A percentile compares a stretch with the other conserved stretches of the same genome.
phyloP scores from a whole-genome alignment of 345 rosid species.

The Aquilaria yunnanensis region DNA sequence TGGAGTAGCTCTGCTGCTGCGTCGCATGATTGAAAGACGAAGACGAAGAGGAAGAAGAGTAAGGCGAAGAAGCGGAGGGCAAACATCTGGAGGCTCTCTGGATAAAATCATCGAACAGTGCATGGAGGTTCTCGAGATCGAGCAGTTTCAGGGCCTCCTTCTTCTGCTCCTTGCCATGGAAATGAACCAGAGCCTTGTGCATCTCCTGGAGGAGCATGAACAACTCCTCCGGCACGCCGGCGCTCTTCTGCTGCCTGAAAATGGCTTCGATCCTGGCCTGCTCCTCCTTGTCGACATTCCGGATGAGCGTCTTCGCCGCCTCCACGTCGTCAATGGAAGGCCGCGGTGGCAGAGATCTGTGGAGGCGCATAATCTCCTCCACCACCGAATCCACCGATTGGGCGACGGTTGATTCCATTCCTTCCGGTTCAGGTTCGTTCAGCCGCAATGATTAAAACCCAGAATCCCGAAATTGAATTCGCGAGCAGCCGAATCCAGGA shows the following conservation, averaged over 20 bases:
- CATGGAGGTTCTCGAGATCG: slow-evolving; percentile 69
- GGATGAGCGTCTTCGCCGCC: slow-evolving; percentile 59
- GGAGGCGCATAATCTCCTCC: slow-evolving; percentile 84
- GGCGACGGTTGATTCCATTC: slow-evolving; percentile 4
- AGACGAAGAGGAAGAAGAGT: slow-evolving; percentile 6
- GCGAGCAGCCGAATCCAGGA: too few species aligned
- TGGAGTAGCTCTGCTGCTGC: slow-evolving; percentile 18
- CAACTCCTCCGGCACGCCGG: slow-evolving; percentile 68
- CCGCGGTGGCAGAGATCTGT: slow-evolving; percentile 69
- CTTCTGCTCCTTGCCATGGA: slow-evolving; percentile 66
- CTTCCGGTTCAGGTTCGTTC: too few species aligned
- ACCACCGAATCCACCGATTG: slow-evolving; percentile 51
- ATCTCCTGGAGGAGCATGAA: slow-evolving; percentile 64
- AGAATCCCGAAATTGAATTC: too few species aligned
- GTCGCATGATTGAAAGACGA: too few species aligned
- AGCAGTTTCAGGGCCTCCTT: slow-evolving; percentile 64
- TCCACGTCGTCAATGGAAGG: slow-evolving; percentile 78
- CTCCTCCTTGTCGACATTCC: slow-evolving; percentile 72
- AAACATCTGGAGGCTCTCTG: slow-evolving; percentile 82
- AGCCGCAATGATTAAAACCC: too few species aligned
- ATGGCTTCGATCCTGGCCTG: slow-evolving; percentile 60
- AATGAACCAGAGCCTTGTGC: slow-evolving; percentile 49
- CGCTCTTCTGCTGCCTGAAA: slow-evolving; percentile 34
- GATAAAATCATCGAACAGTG: slow-evolving; percentile 67
- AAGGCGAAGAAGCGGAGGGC: slow-evolving; percentile 34